These are phyloP conservation scores for Evernia prunastri DNA, from an alignment of 495 filamentous ascomycete species.

Conservation along the genomic window DNA sequence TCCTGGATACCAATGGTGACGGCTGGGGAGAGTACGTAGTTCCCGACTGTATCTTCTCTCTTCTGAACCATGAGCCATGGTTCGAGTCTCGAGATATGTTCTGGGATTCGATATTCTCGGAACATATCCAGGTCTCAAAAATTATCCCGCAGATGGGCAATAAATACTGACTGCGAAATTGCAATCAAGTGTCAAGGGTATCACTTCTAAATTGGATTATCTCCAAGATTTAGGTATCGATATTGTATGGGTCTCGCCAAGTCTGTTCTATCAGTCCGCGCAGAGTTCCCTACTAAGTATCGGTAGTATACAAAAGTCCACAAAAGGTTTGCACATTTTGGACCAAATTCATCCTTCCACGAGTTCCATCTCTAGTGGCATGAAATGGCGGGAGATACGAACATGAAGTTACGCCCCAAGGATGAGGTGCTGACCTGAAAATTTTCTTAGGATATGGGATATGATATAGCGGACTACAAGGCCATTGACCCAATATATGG, in stretches of 20 bases:
- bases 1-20: conserved; percentile 56
- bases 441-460: conserved; percentile 42
- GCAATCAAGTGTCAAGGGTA: conserved; percentile 42
- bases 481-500: conserved; percentile 49
- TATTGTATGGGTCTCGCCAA: conserved; percentile 58
- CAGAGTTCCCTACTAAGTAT: neutral
- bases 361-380: neutral
- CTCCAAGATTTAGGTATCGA: conserved; percentile 53
- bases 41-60: neutral
- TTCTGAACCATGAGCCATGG: neutral
- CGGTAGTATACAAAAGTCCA: conserved; percentile 23
- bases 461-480: conserved; percentile 54
- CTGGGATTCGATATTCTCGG: neutral
- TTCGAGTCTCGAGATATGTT: too few relatives aligned
- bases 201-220: conserved; percentile 56
- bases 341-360: neutral
- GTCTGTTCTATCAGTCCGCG: conserved; percentile 11
- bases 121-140: neutral
- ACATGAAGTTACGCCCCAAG: neutral
- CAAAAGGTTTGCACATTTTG: conserved; percentile 9
- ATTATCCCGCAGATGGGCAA: neutral
- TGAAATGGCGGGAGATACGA: neutral
- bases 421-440: neutral
- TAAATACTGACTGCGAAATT: neutral
- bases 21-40: conserved; percentile 48